A percentile compares a stretch with the other conserved stretches of the same genome.
These are phyloP conservation scores for Laetiporus sulphureus DNA, from an alignment of 1,284 basidiomycete genomes.

Conservation along the genomic window DNA sequence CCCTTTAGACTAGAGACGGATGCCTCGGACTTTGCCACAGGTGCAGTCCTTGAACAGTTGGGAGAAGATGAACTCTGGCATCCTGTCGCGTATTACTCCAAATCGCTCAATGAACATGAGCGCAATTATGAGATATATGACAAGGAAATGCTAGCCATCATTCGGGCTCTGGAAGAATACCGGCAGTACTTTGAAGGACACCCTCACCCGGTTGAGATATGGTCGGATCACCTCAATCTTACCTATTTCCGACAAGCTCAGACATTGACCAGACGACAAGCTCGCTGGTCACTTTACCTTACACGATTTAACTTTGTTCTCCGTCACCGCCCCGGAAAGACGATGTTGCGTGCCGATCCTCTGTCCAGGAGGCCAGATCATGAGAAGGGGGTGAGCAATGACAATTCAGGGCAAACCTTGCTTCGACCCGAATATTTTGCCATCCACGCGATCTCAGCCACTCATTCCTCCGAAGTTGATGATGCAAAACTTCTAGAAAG, in stretches of 20 bases:
- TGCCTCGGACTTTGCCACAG: not conserved
- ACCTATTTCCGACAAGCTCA: conserved; percentile 30
- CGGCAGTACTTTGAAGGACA: conserved; percentile 16
- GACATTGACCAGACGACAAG: conserved; percentile 28
- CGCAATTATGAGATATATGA: conserved; percentile 24
- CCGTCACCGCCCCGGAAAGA: conserved; percentile 27
- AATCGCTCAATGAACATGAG: not conserved
- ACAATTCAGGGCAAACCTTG: not conserved
- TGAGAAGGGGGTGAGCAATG: not conserved
- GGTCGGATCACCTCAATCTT: conserved; percentile 34
- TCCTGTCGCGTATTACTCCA: not conserved
- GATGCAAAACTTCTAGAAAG: not conserved
- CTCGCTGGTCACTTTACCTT: conserved; percentile 31
- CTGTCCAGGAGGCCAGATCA: conserved; percentile 14
- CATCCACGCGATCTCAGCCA: too few species aligned
- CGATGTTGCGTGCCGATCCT: conserved; percentile 29
- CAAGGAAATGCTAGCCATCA: conserved; percentile 20
- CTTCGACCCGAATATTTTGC: not conserved
- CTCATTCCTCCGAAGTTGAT: not conserved
- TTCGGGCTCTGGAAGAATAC: conserved; percentile 26
- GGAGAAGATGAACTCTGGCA: not conserved
- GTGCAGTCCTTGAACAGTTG: not conserved
- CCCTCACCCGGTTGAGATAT: conserved; percentile 24
- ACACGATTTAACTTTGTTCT: conserved; percentile 29
- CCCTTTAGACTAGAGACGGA: not conserved